Percentiles rank a stretch among this genome's conserved stretches.
Conservation (phyloP, 2,329 filamentous ascomycete species). For the Trichophyton schoenleinii region DNA sequence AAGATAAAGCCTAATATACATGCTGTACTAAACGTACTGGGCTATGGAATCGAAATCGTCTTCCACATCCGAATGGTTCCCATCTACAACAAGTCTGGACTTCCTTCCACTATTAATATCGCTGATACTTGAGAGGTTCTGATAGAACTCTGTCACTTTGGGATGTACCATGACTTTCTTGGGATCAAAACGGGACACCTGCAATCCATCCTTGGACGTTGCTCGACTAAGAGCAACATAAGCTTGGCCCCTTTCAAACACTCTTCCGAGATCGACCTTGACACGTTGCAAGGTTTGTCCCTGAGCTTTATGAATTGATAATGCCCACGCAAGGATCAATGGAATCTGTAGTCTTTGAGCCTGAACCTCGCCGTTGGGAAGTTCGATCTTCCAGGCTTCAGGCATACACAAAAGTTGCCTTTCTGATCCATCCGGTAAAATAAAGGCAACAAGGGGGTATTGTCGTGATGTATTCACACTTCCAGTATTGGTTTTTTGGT, state of each 20-base stretch:
- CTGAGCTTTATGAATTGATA: constrained; percentile 96
- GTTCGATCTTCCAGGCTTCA: constrained; percentile 91
- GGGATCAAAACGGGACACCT: constrained; percentile 79
- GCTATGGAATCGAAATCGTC: background rate
- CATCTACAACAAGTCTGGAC: background rate
- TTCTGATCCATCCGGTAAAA: constrained; percentile 61
- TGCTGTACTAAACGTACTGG: background rate
- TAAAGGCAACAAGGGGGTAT: constrained; percentile 78
- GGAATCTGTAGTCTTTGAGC: constrained; percentile 73
- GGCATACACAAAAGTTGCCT: constrained; percentile 68
- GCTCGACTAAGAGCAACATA: constrained; percentile 94
- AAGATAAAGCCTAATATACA: background rate
- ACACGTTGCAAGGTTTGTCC: constrained; percentile 88
- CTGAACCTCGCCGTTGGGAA: constrained; percentile 89
- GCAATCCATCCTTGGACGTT: constrained; percentile 71
- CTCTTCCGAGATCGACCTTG: constrained; percentile 79
- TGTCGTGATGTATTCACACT: constrained; percentile 41
- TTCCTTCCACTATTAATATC: background rate
- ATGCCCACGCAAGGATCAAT: constrained; percentile 87
- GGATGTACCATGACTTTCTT: constrained; percentile 90
- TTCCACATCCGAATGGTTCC: background rate
- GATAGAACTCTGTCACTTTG: constrained; percentile 73
- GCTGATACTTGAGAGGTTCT: constrained; percentile 50
- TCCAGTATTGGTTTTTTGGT: constrained; percentile 19
- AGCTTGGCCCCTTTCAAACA: constrained; percentile 95